Percentiles rank a stretch among this genome's conserved stretches.
Evolutionary conservation across 2,329 filamentous ascomycete genomes (phyloP).

Genomic region (Cercospora janseana): DNA sequence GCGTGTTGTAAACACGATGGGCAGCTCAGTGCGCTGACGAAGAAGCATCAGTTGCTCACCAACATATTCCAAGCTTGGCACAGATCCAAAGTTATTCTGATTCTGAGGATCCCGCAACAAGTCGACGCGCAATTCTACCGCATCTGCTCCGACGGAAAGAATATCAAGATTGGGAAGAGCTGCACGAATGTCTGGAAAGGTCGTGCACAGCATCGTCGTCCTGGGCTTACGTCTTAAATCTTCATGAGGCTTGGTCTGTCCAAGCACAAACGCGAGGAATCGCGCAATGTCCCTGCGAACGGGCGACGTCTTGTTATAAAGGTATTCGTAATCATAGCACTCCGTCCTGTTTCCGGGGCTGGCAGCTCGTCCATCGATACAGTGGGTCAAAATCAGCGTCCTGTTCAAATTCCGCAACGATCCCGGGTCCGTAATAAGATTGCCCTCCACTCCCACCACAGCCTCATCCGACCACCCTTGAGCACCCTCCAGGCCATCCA

Average conservation of each 20-base stretch:
- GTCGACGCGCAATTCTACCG: slow-evolving; percentile 81
- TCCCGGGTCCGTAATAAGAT: slow-evolving; percentile 58
- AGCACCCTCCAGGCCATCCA: slow-evolving; percentile 55
- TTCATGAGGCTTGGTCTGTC: slow-evolving; percentile 75
- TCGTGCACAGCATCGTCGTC: slow-evolving; percentile 84
- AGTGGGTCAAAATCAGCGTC: slow-evolving; percentile 73
- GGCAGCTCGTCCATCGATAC: slow-evolving; percentile 64
- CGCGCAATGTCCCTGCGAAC: slow-evolving; percentile 73
- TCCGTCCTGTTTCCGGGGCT: slow-evolving; percentile 59
- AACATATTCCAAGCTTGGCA: slow-evolving; percentile 80
- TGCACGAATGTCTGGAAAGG: slow-evolving; percentile 79
- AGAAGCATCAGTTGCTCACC: slow-evolving; percentile 83
- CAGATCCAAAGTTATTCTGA: slow-evolving; percentile 60
- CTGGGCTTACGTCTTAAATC: slow-evolving; percentile 73
- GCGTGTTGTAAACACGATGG: slow-evolving; percentile 85
- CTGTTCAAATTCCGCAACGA: slow-evolving; percentile 57
- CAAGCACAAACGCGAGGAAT: slow-evolving; percentile 75
- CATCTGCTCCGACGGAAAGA: slow-evolving; percentile 80
- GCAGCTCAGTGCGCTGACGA: slow-evolving; percentile 77
- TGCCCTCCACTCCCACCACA: slow-evolving; percentile 65
- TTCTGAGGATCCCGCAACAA: slow-evolving; percentile 69
- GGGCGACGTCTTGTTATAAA: slow-evolving; percentile 72
- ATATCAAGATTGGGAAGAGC: slow-evolving; percentile 84
- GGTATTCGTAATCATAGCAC: slow-evolving; percentile 78
- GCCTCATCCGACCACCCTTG: slow-evolving; percentile 57